Base-by-base conservation (phyloP, 305 asterid species). In the Plantago rigida region DNA sequence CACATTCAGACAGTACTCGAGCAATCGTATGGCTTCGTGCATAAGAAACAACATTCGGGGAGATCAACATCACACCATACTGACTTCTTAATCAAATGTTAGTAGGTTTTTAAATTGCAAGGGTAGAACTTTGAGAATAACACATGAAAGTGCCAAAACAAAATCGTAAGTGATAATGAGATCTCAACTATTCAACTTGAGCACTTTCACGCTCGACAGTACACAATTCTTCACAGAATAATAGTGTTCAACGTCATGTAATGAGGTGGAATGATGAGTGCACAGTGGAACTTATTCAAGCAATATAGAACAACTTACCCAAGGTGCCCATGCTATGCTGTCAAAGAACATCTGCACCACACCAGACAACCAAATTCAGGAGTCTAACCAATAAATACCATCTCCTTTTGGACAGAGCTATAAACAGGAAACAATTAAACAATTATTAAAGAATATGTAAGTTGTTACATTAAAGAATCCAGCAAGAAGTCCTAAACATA, bases 321-420 rank as follows among this genome's bases (percentile, higher is more conserved):
- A 78, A 28, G 77, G 26, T 31, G 84, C 79, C 87, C 87, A 81
- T 47, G 87, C 87, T 59, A 78, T 81, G 78, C 87, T 72, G 76
- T 78, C 76, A 46, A 81, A 24, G 44, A 77, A 70, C 80, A 76
- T 76, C 87, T 81, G 84, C 77, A 71, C 4, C 49, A 57, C 36
- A 69, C 44, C 52, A 68, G 51, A 62, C 5, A 29, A 64, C 50
- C 47, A 64, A 7, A 45, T 60, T 56, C 36, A 39, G 47, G 51
- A 46, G 60, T 55, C 42, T 41, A 13, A 9, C 50, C 44, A 55
- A 39, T 42, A 42, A 24, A 13, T 22, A 51, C 19, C 29, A 48
- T 49, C 17, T 45, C 2, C 11, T 42, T 9, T 6, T 59, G 26
- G 22, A 3, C 13, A 53, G 15, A 53, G 10, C 48, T 57, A 34